A percentile compares a stretch with the other conserved stretches of the same genome.
phyloP scores from a whole-genome alignment of 768 basidiomycete species.

The Porphyrellus cyaneotinctus region DNA sequence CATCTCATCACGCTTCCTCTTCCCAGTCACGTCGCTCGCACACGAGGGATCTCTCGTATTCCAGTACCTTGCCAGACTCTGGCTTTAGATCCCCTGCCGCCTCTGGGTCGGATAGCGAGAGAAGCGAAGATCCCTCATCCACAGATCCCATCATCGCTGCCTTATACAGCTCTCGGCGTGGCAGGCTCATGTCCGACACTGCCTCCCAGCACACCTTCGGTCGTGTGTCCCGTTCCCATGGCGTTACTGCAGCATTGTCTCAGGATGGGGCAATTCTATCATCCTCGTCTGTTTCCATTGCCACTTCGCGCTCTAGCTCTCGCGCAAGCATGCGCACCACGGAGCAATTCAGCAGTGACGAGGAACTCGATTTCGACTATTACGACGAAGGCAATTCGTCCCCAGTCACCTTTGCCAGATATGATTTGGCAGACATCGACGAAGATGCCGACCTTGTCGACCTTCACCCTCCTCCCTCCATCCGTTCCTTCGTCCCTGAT shows the following conservation, averaged over 20 bases:
- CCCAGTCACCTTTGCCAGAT: conserved; percentile 38
- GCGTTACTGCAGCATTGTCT: conserved; percentile 16
- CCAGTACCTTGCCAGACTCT: background rate
- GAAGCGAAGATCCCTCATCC: conserved; percentile 36
- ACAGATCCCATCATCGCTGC: conserved; percentile 28
- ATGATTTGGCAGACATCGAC: conserved; percentile 34
- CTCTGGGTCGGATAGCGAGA: conserved; percentile 29
- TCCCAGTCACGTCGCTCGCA: conserved; percentile 18
- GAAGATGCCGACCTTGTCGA: conserved; percentile 28
- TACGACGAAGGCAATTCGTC: conserved; percentile 37
- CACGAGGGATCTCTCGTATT: conserved; percentile 2
- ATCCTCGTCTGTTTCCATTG: conserved; percentile 41
- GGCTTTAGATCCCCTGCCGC: conserved; percentile 6
- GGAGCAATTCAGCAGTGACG: conserved; percentile 45
- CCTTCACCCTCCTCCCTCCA: conserved; percentile 25
- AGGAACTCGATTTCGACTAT: conserved; percentile 43
- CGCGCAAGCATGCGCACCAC: conserved; percentile 31
- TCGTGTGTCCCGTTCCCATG: conserved; percentile 33
- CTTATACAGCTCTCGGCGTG: conserved; percentile 18
- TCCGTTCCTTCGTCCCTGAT: conserved; percentile 18
- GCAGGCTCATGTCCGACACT: conserved; percentile 35
- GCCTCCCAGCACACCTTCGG: conserved; percentile 51
- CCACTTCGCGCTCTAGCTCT: conserved; percentile 35
- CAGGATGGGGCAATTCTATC: conserved; percentile 34
- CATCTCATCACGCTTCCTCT: conserved; percentile 10